phyloP scores from a whole-genome alignment of 768 basidiomycete genomes.

The Xanthoconium stramineum region DNA sequence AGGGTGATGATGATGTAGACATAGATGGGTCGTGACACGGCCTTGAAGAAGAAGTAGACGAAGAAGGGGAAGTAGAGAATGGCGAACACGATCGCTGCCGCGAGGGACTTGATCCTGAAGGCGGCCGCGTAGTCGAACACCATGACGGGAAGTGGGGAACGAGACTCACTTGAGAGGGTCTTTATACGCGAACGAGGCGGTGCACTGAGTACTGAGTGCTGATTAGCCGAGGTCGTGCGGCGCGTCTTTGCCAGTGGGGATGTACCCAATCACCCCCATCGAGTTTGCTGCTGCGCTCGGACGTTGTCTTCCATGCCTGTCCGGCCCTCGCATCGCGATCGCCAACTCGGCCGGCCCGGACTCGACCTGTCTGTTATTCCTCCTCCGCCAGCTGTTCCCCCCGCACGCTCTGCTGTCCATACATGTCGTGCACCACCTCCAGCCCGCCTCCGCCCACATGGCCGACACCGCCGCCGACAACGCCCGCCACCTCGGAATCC shows the following conservation, averaged over 20 bases:
- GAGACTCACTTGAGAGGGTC: too few relatives aligned
- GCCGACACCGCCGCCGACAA: constrained; percentile 43
- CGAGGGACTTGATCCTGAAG: constrained; percentile 22
- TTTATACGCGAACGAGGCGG: background rate
- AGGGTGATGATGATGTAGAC: constrained; percentile 21
- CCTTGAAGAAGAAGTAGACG: constrained; percentile 9
- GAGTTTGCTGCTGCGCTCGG: constrained; percentile 51
- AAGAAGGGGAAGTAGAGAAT: constrained; percentile 23
- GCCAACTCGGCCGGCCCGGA: constrained; percentile 84
- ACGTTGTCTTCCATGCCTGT: constrained; percentile 10
- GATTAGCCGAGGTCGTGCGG: too few relatives aligned
- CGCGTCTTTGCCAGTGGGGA: background rate
- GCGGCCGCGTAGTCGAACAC: constrained; percentile 12
- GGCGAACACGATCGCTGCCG: constrained; percentile 27
- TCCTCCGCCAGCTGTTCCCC: constrained; percentile 46
- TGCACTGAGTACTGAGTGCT: background rate
- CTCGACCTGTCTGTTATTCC: constrained; percentile 73
- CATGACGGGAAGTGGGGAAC: constrained; percentile 1
- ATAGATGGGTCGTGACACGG: constrained; percentile 18
- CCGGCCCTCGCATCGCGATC: constrained; percentile 38
- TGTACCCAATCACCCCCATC: constrained; percentile 35
- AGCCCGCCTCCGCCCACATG: constrained; percentile 55
- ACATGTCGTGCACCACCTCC: constrained; percentile 69
- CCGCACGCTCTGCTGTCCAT: constrained; percentile 48
- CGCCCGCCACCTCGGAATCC: constrained; percentile 42